phyloP scores from a whole-genome alignment of 495 filamentous ascomycete genomes.

The Apiosordaria backusii region DNA sequence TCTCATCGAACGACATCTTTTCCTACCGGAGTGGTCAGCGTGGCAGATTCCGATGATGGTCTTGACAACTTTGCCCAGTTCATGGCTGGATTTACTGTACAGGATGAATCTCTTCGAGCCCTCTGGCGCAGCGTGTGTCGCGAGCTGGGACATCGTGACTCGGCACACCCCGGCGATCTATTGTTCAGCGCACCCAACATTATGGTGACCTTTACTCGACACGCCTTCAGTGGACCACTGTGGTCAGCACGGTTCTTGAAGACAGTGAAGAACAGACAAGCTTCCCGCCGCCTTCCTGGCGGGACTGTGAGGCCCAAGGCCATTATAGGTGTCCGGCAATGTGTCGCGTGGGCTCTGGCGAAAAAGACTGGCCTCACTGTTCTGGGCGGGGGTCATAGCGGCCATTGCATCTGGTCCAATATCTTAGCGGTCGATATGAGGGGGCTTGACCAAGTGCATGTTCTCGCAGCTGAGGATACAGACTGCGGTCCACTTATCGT shows the following conservation, averaged over 20 bases:
- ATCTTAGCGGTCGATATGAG: slow-evolving; percentile 58
- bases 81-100: slow-evolving; percentile 46
- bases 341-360: slow-evolving; percentile 57
- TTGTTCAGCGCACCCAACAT: slow-evolving; percentile 51
- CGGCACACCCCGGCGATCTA: slow-evolving; percentile 44
- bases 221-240: slow-evolving; percentile 43
- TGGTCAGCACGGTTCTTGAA: no score
- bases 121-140: slow-evolving; percentile 55
- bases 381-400: slow-evolving; percentile 58
- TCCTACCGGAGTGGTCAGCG: slow-evolving; percentile 46
- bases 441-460: slow-evolving; percentile 51
- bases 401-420: slow-evolving; percentile 53
- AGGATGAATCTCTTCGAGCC: slow-evolving; percentile 35
- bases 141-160: slow-evolving; percentile 40
- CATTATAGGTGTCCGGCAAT: slow-evolving; percentile 51
- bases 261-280: slow-evolving; percentile 53
- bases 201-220: slow-evolving; percentile 52
- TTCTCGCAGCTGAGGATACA: slow-evolving; percentile 34
- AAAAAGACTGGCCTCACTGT: slow-evolving; percentile 49
- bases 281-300: slow-evolving; percentile 45
- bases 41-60: slow-evolving; percentile 46
- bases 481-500: slow-evolving; percentile 42
- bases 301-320: slow-evolving; percentile 47
- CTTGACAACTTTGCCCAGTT: slow-evolving; percentile 56
- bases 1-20: slow-evolving; percentile 52